These are phyloP conservation scores for Yamadazyma spencermartinsiae DNA, from an alignment of 1,139 yeast genomes.

Conservation along the genomic window DNA sequence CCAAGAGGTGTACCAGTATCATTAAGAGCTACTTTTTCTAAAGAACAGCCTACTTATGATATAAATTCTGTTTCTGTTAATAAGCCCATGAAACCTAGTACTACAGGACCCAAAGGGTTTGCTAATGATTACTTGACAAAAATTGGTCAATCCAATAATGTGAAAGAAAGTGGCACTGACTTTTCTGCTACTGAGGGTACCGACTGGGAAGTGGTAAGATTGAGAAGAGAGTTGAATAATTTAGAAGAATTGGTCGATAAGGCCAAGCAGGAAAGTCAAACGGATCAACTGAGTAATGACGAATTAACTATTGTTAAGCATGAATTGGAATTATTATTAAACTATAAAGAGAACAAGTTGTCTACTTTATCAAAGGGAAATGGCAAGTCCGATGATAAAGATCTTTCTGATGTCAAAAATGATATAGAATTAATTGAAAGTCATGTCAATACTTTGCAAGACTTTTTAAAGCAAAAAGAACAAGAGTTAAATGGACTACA, in stretches of 20 bases:
- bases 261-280: constrained; percentile 53
- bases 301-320: constrained; percentile 45
- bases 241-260: constrained; percentile 62
- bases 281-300: constrained; percentile 25
- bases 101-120: constrained; percentile 27
- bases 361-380: constrained; percentile 7
- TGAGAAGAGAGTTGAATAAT: constrained; percentile 75
- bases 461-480: constrained; percentile 52
- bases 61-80: constrained; percentile 29
- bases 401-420: constrained; percentile 44
- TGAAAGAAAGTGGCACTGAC: constrained; percentile 66
- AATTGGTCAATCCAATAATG: constrained; percentile 51
- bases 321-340: constrained; percentile 80
- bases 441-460: constrained; percentile 64
- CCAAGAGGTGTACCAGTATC: constrained; percentile 96
- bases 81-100: constrained; percentile 15
- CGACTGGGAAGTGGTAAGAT: constrained; percentile 85
- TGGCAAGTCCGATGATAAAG: constrained; percentile 19
- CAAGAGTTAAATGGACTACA: constrained; percentile 50
- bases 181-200: constrained; percentile 71
- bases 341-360: constrained; percentile 57
- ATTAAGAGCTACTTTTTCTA: constrained; percentile 85
- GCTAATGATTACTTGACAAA: constrained; percentile 42
- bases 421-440: constrained; percentile 65
- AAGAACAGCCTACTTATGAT: constrained; percentile 79